Evolutionary conservation across 345 rosid species (phyloP).

Genomic region (Populus ilicifolia): DNA sequence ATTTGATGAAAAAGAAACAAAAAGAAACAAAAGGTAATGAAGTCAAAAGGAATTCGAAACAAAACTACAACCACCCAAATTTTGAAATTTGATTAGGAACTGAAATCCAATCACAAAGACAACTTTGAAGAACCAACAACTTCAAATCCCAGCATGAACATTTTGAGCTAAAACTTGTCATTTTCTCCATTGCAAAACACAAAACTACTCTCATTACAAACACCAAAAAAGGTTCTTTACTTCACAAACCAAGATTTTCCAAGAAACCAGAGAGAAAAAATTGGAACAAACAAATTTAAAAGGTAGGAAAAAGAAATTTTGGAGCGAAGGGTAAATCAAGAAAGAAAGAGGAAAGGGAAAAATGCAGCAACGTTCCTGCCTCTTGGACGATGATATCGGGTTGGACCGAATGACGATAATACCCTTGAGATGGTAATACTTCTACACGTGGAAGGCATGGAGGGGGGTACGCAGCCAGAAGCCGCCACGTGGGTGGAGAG

Average conservation of each 20-base stretch:
- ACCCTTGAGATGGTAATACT: not conserved
- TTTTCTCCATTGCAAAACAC: not conserved
- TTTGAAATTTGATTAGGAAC: slow-evolving; percentile 9
- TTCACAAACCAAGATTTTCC: slow-evolving; percentile 10
- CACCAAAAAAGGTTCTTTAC: not conserved
- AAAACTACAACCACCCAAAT: slow-evolving; percentile 9
- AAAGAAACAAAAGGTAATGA: not conserved
- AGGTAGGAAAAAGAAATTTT: not conserved
- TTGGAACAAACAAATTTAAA: not conserved
- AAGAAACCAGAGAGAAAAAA: not conserved
- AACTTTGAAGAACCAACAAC: slow-evolving; percentile 3
- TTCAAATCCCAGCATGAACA: slow-evolving; percentile 6
- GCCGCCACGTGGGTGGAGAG: slow-evolving; percentile 23
- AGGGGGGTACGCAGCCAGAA: not conserved
- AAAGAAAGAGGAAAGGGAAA: too few relatives aligned
- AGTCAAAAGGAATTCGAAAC: not conserved
- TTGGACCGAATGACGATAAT: not conserved
- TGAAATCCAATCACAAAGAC: slow-evolving; percentile 1
- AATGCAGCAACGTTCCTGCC: not conserved
- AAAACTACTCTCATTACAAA: not conserved
- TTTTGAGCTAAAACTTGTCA: slow-evolving; percentile 19
- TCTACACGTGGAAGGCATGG: slow-evolving; percentile 39
- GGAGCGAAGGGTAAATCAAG: not conserved
- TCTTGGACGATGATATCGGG: not conserved
- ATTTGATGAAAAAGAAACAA: not conserved